A percentile compares a stretch with the other conserved stretches of the same genome.
Conservation (phyloP, 441 rosid genomes). For the Erysimum pusillum region DNA sequence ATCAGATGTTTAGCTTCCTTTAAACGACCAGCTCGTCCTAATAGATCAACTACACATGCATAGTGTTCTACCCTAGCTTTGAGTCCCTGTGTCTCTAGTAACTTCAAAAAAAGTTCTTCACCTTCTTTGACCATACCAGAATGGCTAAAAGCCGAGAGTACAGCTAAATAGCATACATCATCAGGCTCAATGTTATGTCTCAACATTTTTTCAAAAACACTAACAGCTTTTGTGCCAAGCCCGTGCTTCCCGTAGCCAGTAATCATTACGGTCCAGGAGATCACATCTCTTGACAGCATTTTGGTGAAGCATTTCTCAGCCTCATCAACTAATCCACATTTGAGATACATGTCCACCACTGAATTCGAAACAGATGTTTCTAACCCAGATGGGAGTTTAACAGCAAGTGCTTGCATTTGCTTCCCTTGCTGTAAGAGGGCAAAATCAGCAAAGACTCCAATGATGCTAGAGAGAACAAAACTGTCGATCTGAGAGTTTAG, state of each 20-base stretch:
- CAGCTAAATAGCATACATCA: constrained; percentile 78
- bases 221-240: constrained; percentile 69
- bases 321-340: constrained; percentile 74
- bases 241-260: constrained; percentile 93
- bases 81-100: constrained; percentile 51
- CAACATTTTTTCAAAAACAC: constrained; percentile 64
- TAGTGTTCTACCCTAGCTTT: constrained; percentile 81
- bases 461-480: constrained; percentile 76
- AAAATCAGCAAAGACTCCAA: constrained; percentile 85
- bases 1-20: constrained; percentile 76
- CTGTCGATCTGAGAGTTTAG: constrained; percentile 55
- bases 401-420: constrained; percentile 78
- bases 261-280: constrained; percentile 93
- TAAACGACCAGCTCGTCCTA: constrained; percentile 80
- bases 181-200: constrained; percentile 67
- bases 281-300: constrained; percentile 69
- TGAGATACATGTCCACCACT: constrained; percentile 85
- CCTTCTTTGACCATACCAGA: constrained; percentile 78
- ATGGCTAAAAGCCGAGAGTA: constrained; percentile 90
- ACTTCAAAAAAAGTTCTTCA: constrained; percentile 59
- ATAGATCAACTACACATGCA: constrained; percentile 86
- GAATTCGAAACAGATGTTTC: constrained; percentile 77
- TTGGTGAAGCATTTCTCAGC: constrained; percentile 68
- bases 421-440: constrained; percentile 82
- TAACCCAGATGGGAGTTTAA: constrained; percentile 71